phyloP scores from a whole-genome alignment of 148 eudicot species.

The Chenopodium formosanum region DNA sequence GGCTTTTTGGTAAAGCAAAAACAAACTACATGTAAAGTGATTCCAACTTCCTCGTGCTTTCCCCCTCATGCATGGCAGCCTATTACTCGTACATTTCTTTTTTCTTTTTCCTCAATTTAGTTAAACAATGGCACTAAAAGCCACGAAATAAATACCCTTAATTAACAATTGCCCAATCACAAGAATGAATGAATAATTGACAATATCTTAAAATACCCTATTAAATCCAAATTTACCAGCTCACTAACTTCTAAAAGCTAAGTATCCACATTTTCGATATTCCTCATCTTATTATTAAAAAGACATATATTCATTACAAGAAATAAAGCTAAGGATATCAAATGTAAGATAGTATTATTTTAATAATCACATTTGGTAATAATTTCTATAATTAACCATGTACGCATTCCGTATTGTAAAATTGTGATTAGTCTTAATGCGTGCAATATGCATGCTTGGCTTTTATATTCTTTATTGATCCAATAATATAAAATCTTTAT shows the following conservation, averaged over 20 bases:
- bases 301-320: no score
- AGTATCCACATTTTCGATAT: neutral
- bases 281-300: neutral
- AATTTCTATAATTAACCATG: no score
- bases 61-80: neutral
- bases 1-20: slow-evolving; percentile 6
- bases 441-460: no score
- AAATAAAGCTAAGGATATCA: no score
- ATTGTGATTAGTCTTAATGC: no score
- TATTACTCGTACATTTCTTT: neutral
- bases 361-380: no score
- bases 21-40: slow-evolving; percentile 8
- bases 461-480: no score
- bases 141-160: neutral
- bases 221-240: neutral
- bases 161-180: no score
- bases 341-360: no score
- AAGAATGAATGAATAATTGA: neutral
- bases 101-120: neutral
- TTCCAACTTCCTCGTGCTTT: slow-evolving; percentile 26
- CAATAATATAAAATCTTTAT: no score
- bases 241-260: neutral
- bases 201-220: neutral
- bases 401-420: no score
- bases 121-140: neutral